phyloP scores from a whole-genome alignment of 768 basidiomycete genomes.

The Tylopilus balloui region DNA sequence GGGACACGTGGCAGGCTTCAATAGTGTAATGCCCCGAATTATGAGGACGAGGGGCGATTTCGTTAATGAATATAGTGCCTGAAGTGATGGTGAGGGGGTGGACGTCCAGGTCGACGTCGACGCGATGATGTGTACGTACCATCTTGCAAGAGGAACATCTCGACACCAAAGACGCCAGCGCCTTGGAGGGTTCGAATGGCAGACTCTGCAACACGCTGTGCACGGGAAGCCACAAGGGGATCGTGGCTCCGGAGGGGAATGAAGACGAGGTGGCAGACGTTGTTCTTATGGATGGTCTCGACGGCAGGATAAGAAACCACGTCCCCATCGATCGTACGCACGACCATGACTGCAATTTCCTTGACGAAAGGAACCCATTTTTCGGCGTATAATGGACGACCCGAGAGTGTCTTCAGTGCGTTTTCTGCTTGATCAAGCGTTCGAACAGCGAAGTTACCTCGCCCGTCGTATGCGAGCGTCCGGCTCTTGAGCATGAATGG shows the following conservation, averaged over 20 bases:
- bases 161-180: conserved; percentile 95
- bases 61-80: conserved; percentile 85
- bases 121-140: conserved; percentile 44
- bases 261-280: conserved; percentile 89
- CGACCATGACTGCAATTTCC: conserved; percentile 97
- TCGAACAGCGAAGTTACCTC: conserved; percentile 82
- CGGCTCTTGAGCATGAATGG: conserved; percentile 95
- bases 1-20: conserved; percentile 94
- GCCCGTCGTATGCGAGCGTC: conserved; percentile 94
- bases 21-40: conserved; percentile 99
- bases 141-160: conserved; percentile 91
- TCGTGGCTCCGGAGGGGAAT: conserved; percentile 73
- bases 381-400: conserved; percentile 86
- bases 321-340: conserved; percentile 68
- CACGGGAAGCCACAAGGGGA: conserved; percentile 50
- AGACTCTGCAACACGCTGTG: conserved; percentile 69
- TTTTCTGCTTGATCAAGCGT: conserved; percentile 48
- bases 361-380: conserved; percentile 85
- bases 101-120: background rate
- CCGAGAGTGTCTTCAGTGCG: conserved; percentile 49
- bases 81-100: background rate
- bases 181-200: conserved; percentile 78
- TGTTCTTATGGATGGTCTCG: conserved; percentile 92
- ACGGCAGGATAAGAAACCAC: conserved; percentile 85
- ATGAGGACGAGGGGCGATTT: conserved; percentile 96